Percentiles rank a stretch among this genome's conserved stretches.
Evolutionary conservation across 306 rosid genomes (phyloP).

Genomic region (Vigna trinervia): DNA sequence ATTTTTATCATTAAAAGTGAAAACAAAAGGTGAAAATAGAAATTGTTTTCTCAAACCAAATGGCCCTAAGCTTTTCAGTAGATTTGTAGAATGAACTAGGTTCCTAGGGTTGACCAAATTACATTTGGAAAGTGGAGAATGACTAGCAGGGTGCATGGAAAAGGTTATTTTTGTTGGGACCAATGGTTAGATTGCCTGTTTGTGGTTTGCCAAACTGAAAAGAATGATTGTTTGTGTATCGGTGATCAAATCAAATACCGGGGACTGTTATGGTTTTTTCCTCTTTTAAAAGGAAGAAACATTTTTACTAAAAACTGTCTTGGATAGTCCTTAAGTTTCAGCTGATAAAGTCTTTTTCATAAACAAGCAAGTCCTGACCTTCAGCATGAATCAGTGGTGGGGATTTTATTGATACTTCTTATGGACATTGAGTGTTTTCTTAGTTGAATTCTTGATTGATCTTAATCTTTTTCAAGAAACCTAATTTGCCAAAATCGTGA

Average conservation of each 20-base stretch:
- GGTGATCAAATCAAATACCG: slow-evolving; percentile 13
- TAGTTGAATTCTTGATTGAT: slow-evolving; percentile 10
- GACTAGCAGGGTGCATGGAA: slow-evolving; percentile 19
- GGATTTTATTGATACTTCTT: slow-evolving; percentile 15
- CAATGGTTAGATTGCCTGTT: slow-evolving; percentile 4
- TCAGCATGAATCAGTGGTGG: neutral
- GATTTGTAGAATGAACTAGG: slow-evolving; percentile 26
- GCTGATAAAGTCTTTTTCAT: neutral
- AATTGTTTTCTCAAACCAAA: neutral
- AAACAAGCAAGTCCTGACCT: neutral
- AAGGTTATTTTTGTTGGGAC: slow-evolving; percentile 21
- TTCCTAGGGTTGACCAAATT: slow-evolving; percentile 22
- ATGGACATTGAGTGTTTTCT: slow-evolving; percentile 22
- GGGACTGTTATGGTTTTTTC: neutral
- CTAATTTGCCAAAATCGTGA: slow-evolving; percentile 12
- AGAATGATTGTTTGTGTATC: slow-evolving; percentile 11
- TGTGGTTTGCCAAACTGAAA: neutral
- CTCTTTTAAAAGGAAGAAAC: neutral
- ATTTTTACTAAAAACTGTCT: slow-evolving; percentile 4
- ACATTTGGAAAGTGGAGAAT: slow-evolving; percentile 34
- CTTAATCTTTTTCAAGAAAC: slow-evolving; percentile 10
- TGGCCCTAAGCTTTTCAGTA: neutral
- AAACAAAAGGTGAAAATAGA: neutral
- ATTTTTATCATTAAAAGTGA: neutral
- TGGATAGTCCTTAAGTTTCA: neutral